A percentile compares a stretch with the other conserved stretches of the same genome.
Conservation (phyloP, 2,329 filamentous ascomycete genomes). For the Aspergillus melleus region DNA sequence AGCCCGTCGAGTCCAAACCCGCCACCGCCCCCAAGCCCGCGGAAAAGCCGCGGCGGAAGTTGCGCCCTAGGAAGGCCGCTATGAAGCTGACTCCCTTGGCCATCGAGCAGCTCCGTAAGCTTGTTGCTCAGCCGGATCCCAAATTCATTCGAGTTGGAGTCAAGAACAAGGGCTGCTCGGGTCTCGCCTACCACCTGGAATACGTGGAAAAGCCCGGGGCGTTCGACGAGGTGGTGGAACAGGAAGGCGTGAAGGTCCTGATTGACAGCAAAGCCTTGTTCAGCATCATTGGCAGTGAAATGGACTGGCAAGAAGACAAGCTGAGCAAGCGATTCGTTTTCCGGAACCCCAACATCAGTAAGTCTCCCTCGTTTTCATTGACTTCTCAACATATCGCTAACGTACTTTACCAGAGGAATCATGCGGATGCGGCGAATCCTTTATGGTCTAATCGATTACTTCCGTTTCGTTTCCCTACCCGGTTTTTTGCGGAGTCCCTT, state of each 20-base stretch:
- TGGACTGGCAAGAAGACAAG: conserved; percentile 99
- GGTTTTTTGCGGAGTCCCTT: conserved; percentile 21
- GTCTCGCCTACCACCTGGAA: conserved; percentile 88
- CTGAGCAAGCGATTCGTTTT: conserved; percentile 90
- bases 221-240: conserved; percentile 91
- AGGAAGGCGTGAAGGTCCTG: conserved; percentile 92
- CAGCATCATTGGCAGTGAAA: conserved; percentile 97
- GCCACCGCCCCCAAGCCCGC: conserved; percentile 40
- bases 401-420: conserved; percentile 72
- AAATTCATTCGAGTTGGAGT: conserved; percentile 95
- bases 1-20: conserved; percentile 45
- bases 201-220: conserved; percentile 87
- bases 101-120: conserved; percentile 71
- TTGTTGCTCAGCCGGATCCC: conserved; percentile 82
- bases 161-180: conserved; percentile 90
- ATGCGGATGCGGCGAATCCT: conserved; percentile 95
- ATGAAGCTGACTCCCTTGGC: conserved; percentile 82
- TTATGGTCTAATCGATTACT: conserved; percentile 64
- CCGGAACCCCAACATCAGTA: conserved; percentile 96
- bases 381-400: conserved; percentile 20
- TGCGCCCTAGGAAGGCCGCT: conserved; percentile 83
- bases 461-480: conserved; percentile 13
- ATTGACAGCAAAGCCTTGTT: conserved; percentile 97
- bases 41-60: conserved; percentile 62
- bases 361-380: conserved; percentile 45